These are phyloP conservation scores for Rhizopogon hawkerae DNA, from an alignment of 1,284 basidiomycete genomes.

Conservation along the genomic window DNA sequence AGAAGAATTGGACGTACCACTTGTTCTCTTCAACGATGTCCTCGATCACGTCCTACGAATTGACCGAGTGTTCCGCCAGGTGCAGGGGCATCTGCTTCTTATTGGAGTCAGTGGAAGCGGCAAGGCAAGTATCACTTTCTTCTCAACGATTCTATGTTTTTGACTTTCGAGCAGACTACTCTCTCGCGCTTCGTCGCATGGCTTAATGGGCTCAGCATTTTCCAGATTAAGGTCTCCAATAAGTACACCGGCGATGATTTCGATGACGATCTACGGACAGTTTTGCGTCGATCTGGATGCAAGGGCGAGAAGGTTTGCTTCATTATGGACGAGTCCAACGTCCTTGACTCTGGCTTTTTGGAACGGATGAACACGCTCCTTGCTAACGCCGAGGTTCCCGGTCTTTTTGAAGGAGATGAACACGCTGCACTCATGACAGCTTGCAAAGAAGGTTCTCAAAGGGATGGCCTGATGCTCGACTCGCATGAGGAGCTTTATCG, in stretches of 20 bases:
- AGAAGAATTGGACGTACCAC: slow-evolving; percentile 96
- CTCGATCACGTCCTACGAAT: slow-evolving; percentile 96
- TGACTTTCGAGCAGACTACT: slow-evolving; percentile 63
- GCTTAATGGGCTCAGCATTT: slow-evolving; percentile 99
- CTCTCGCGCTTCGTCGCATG: slow-evolving; percentile 98
- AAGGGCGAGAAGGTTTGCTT: slow-evolving; percentile 99
- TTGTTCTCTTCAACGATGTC: slow-evolving; percentile 98
- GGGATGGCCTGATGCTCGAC: slow-evolving; percentile 96
- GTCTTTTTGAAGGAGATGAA: slow-evolving; percentile 97
- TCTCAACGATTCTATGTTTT: background rate
- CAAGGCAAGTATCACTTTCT: slow-evolving; percentile 53
- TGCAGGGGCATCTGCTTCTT: slow-evolving; percentile 92
- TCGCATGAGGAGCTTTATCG: slow-evolving; percentile 94
- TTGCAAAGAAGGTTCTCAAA: slow-evolving; percentile 96
- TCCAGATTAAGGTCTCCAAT: slow-evolving; percentile 98
- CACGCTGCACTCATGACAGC: slow-evolving; percentile 95
- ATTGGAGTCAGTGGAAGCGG: slow-evolving; percentile 98
- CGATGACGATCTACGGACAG: slow-evolving; percentile 91
- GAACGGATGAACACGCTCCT: slow-evolving; percentile 99
- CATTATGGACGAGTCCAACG: slow-evolving; percentile 99
- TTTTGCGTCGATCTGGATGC: slow-evolving; percentile 90
- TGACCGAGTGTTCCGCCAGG: slow-evolving; percentile 98
- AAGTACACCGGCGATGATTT: slow-evolving; percentile 98
- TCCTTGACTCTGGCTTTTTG: slow-evolving; percentile 95
- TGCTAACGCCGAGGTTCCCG: slow-evolving; percentile 99